A percentile compares a stretch with the other conserved stretches of the same genome.
Evolutionary conservation across 228 moss, liverwort and hornwort genomes (phyloP).

Genomic region (Sphagnum magellanicum): DNA sequence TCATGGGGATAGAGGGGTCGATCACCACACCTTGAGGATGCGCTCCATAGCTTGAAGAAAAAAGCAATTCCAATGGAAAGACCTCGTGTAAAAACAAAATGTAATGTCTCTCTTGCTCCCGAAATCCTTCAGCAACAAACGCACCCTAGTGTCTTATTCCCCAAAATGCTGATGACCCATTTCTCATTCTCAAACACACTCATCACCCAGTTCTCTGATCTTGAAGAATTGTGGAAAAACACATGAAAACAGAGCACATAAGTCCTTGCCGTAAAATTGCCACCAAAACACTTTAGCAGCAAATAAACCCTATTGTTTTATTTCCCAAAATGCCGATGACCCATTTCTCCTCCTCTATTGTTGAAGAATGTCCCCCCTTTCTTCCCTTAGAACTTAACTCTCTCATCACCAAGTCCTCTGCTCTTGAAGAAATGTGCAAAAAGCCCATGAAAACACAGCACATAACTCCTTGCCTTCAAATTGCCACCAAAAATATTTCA

Average conservation of each 20-base stretch:
- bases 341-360: no score
- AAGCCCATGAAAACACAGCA: no score
- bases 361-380: no score
- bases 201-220: no score
- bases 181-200: background rate
- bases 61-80: slow-evolving; percentile 1
- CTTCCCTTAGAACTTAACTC: no score
- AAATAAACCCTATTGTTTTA: background rate
- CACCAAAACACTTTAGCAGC: background rate
- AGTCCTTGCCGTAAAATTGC: no score
- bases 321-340: background rate
- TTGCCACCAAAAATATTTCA: background rate
- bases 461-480: no score
- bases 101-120: background rate
- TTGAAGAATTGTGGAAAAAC: no score
- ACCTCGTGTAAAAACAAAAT: background rate
- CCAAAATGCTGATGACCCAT: background rate
- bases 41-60: slow-evolving; percentile 19
- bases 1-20: background rate
- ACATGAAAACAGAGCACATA: no score
- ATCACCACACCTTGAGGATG: slow-evolving; percentile 24
- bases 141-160: background rate
- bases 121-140: background rate
- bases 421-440: no score
- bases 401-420: no score